phyloP scores from a whole-genome alignment of 2,329 filamentous ascomycete species.

The Hirsutella thompsonii region DNA sequence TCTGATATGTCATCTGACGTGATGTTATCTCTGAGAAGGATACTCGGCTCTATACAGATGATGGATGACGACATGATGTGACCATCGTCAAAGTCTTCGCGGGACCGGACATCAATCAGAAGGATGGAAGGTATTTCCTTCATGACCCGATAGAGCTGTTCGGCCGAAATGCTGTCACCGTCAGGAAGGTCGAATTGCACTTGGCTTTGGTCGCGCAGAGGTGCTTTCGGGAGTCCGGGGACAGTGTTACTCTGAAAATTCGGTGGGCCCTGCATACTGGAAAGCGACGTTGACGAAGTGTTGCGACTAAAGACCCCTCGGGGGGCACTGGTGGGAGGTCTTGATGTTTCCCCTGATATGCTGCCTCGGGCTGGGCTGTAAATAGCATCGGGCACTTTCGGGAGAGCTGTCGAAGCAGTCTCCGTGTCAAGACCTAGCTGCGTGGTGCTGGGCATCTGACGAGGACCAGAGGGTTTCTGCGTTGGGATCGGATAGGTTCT shows the following conservation, averaged over 20 bases:
- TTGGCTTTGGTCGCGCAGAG: slow-evolving; percentile 24
- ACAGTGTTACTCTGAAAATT: slow-evolving; percentile 17
- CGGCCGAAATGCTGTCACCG: slow-evolving; percentile 47
- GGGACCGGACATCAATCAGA: slow-evolving; percentile 72
- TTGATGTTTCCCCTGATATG: slow-evolving; percentile 49
- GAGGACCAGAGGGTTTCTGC: slow-evolving; percentile 29
- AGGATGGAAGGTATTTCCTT: slow-evolving; percentile 48
- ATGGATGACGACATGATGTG: slow-evolving; percentile 76
- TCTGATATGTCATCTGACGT: slow-evolving; percentile 51
- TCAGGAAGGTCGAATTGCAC: slow-evolving; percentile 35
- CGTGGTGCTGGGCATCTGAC: slow-evolving; percentile 35
- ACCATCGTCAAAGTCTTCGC: slow-evolving; percentile 72
- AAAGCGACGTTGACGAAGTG: slow-evolving; percentile 33
- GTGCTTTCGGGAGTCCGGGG: slow-evolving; percentile 13
- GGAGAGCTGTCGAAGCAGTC: slow-evolving; percentile 43
- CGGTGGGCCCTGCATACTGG: slow-evolving; percentile 14
- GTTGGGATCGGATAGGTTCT: slow-evolving; percentile 33
- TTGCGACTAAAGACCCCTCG: slow-evolving; percentile 50
- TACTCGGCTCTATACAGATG: slow-evolving; percentile 77
- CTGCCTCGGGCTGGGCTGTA: slow-evolving; percentile 69
- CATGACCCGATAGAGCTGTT: slow-evolving; percentile 61
- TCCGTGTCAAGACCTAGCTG: slow-evolving; percentile 35
- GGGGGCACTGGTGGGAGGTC: slow-evolving; percentile 51
- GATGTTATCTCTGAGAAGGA: slow-evolving; percentile 56
- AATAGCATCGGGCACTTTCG: slow-evolving; percentile 60